Evolutionary conservation across 148 eudicot species (phyloP).

Genomic region (Camellia japonica): DNA sequence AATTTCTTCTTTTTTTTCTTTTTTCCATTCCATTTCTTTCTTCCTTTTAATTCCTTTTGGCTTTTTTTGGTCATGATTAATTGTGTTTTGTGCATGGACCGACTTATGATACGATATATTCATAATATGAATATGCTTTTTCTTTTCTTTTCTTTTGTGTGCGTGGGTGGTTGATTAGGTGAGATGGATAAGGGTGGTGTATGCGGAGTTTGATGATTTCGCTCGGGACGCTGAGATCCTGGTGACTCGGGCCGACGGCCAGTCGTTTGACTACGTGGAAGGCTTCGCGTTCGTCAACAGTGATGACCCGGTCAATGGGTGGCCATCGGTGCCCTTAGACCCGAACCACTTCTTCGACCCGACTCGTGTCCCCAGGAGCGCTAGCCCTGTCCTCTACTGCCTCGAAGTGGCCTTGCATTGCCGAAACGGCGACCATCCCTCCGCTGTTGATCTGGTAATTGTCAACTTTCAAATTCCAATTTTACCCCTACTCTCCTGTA

Average conservation of each 20-base stretch:
- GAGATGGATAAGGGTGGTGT: slow-evolving; percentile 90
- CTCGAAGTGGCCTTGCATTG: slow-evolving; percentile 76
- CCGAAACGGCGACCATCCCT: slow-evolving; percentile 26
- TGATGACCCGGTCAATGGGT: slow-evolving; percentile 75
- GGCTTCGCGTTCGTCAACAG: slow-evolving; percentile 84
- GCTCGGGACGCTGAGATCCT: slow-evolving; percentile 71
- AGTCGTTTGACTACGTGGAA: slow-evolving; percentile 74
- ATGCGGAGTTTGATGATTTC: slow-evolving; percentile 65
- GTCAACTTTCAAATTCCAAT: neutral
- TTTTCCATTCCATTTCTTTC: too few species aligned
- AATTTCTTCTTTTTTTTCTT: neutral
- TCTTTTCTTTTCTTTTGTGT: too few species aligned
- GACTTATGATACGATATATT: too few species aligned
- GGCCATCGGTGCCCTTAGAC: slow-evolving; percentile 59
- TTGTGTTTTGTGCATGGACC: neutral
- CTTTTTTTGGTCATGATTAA: too few species aligned
- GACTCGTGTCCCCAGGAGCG: slow-evolving; percentile 34
- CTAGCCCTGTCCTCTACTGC: slow-evolving; percentile 73
- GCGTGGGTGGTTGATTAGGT: slow-evolving; percentile 44
- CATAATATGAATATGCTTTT: too few species aligned
- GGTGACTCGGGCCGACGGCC: slow-evolving; percentile 40
- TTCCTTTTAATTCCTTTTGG: too few species aligned
- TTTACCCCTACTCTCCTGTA: neutral
- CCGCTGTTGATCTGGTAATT: slow-evolving; percentile 43
- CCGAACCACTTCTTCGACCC: slow-evolving; percentile 53